Conservation (phyloP, 139 green algal genomes). For the Penium margaritaceum region DNA sequence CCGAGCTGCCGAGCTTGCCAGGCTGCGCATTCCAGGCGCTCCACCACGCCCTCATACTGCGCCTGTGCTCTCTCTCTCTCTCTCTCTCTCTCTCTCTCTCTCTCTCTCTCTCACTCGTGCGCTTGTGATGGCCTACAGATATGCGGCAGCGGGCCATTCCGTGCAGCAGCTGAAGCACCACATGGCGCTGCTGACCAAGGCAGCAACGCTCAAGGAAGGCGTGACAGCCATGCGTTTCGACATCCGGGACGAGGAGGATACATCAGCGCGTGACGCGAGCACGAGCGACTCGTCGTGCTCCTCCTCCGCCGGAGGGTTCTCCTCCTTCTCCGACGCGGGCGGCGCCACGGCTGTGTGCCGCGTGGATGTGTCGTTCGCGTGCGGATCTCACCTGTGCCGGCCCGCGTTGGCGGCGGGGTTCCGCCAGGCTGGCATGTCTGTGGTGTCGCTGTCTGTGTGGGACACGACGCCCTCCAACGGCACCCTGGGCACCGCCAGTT, state of each 20-base stretch:
- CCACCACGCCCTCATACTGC: no score
- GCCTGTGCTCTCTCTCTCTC: no score
- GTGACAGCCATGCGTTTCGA: not conserved
- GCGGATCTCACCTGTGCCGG: not conserved
- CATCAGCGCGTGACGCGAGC: not conserved
- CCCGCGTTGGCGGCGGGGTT: not conserved
- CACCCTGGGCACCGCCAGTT: not conserved
- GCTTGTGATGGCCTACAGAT: no score
- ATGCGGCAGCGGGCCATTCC: not conserved
- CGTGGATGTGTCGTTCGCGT: conserved; percentile 1
- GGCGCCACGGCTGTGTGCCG: not conserved
- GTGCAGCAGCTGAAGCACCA: not conserved
- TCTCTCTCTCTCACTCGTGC: conserved; percentile 7
- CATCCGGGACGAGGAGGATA: not conserved
- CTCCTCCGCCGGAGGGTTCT: not conserved
- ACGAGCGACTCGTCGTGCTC: conserved; percentile 8
- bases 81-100: conserved; percentile 8
- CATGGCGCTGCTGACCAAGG: not conserved
- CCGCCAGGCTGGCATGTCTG: not conserved
- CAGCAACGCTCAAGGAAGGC: not conserved
- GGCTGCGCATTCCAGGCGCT: no score
- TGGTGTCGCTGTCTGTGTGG: not conserved
- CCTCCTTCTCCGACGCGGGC: not conserved
- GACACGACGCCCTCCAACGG: not conserved
- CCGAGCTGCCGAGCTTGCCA: no score